Percentiles rank a stretch among this genome's conserved stretches.
Conservation (phyloP, 2,329 filamentous ascomycete genomes). For the Exophiala spinifera region DNA sequence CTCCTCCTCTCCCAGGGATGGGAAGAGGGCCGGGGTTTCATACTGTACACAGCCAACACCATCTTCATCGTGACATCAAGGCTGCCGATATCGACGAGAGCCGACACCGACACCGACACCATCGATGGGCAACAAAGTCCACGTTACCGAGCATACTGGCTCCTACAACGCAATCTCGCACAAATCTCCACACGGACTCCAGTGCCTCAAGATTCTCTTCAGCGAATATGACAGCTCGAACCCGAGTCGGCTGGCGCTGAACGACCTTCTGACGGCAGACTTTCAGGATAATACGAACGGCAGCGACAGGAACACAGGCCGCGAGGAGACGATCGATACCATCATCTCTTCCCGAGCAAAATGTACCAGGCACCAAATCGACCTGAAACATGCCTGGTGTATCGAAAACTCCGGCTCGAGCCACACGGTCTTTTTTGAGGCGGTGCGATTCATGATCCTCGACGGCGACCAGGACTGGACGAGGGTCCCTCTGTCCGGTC, state of each 20-base stretch:
- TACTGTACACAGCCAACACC: too few species aligned
- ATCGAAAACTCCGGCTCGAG: constrained; percentile 7
- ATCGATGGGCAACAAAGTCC: constrained; percentile 15
- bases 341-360: constrained; percentile 11
- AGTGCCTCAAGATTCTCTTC: constrained; percentile 16
- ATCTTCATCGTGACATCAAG: not conserved
- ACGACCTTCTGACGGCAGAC: constrained; percentile 8
- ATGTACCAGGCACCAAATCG: constrained; percentile 14
- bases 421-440: constrained; percentile 19
- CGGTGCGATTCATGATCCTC: constrained; percentile 14
- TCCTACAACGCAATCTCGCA: constrained; percentile 18
- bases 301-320: constrained; percentile 12
- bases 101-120: not conserved
- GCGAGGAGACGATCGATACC: constrained; percentile 13
- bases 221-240: constrained; percentile 13
- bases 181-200: constrained; percentile 18
- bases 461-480: constrained; percentile 9
- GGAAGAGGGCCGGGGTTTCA: too few species aligned
- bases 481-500: constrained; percentile 12
- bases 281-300: constrained; percentile 21
- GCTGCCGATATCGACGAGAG: not conserved
- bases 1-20: too few species aligned
- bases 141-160: constrained; percentile 11
- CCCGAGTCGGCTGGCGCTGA: constrained; percentile 5
- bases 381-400: constrained; percentile 18